These are phyloP conservation scores for Eleusine coracana DNA, from an alignment of 176 grass and related monocot species.

Conservation along the genomic window DNA sequence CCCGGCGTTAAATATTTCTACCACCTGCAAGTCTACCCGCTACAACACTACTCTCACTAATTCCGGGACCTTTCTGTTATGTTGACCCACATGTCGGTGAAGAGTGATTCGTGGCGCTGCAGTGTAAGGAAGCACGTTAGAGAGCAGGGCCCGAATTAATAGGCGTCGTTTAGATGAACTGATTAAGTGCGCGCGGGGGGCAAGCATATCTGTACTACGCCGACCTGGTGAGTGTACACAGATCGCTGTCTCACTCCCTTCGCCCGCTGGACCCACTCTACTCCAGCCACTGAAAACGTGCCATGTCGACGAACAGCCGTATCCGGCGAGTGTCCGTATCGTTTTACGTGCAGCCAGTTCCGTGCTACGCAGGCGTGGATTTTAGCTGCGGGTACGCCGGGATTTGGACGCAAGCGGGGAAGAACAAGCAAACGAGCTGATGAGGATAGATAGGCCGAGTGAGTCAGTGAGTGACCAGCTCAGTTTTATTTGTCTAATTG, in stretches of 20 bases:
- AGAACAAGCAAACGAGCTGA: background rate
- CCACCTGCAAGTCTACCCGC: background rate
- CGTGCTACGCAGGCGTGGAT: background rate
- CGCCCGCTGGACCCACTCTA: accelerated
- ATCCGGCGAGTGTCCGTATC: background rate
- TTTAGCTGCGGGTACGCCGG: background rate
- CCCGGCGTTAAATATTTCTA: background rate
- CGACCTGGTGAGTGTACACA: background rate
- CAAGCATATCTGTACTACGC: background rate
- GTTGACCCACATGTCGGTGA: background rate
- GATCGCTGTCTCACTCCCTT: accelerated
- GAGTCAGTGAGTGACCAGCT: background rate
- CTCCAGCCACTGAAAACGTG: accelerated
- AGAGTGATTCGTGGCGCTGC: accelerated
- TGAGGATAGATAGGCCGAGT: background rate
- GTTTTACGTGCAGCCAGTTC: background rate
- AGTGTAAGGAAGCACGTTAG: background rate
- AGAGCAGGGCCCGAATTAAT: slow-evolving; percentile 1
- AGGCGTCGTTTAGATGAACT: slow-evolving; percentile 14
- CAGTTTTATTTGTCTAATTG: slow-evolving; percentile 12
- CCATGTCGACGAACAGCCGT: accelerated
- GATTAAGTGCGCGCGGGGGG: slow-evolving; percentile 9
- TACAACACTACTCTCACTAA: background rate
- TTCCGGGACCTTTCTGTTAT: accelerated
- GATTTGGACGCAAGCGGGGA: background rate